Conservation (phyloP, 1,139 yeast species). For the Hansenula anomala region DNA sequence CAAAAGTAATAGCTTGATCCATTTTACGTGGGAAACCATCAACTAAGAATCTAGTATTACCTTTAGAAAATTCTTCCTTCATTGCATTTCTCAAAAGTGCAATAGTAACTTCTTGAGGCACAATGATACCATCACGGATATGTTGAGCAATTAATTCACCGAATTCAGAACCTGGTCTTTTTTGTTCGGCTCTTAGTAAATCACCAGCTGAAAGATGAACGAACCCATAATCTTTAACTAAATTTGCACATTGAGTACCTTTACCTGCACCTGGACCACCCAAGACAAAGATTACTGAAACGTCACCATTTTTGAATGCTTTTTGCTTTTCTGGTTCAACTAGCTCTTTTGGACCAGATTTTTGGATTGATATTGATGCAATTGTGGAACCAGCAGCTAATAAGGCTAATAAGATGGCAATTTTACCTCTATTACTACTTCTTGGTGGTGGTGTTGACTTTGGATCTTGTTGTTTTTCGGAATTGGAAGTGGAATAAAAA, state of each 20-base stretch:
- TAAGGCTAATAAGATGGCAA: conserved; percentile 25
- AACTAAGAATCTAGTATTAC: conserved; percentile 60
- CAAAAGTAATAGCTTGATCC: conserved; percentile 96
- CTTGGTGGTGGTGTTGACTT: conserved; percentile 4
- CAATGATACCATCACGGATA: conserved; percentile 85
- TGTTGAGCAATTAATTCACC: conserved; percentile 82
- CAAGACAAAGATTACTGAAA: conserved; percentile 80
- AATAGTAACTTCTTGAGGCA: conserved; percentile 93
- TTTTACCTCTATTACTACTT: conserved; percentile 20
- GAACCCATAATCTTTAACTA: conserved; percentile 77
- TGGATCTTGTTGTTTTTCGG: too few relatives aligned
- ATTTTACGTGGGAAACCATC: conserved; percentile 98
- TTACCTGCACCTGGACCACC: conserved; percentile 91
- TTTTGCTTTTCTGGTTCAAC: conserved; percentile 33
- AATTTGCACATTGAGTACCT: conserved; percentile 90
- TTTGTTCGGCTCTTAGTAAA: conserved; percentile 86
- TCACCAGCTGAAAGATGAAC: conserved; percentile 95
- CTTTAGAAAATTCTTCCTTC: conserved; percentile 43
- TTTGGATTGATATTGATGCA: conserved; percentile 39
- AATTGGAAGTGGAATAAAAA: conserved; percentile 1
- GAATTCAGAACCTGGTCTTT: conserved; percentile 72
- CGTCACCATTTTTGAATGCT: conserved; percentile 54
- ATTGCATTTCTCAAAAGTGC: conserved; percentile 82
- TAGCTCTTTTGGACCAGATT: conserved; percentile 41
- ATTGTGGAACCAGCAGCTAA: conserved; percentile 43